Percentiles rank a stretch among this genome's conserved stretches.
Evolutionary conservation across 108 stramenopile genomes (phyloP).

Genomic region (Aurantiochytrium sp.): DNA sequence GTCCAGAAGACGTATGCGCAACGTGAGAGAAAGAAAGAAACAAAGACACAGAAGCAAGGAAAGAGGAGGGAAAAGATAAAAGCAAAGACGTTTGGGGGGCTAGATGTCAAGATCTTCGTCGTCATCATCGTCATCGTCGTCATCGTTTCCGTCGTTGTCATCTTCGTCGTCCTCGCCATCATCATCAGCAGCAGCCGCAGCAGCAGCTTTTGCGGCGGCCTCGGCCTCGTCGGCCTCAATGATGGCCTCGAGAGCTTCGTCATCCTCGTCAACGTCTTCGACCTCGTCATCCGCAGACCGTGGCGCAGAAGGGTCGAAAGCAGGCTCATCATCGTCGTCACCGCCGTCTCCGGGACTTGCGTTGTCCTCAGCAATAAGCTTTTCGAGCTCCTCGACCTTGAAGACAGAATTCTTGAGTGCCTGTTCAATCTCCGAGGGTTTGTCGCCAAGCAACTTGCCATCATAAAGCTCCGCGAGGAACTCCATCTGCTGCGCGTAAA

Average conservation of each 20-base stretch:
- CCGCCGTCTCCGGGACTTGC: constrained; percentile 39
- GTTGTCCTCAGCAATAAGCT: constrained; percentile 49
- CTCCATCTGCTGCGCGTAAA: constrained; percentile 87
- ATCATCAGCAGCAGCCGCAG: background rate
- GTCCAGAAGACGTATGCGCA: too few species aligned
- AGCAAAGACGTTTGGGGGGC: background rate
- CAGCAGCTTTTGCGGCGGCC: background rate
- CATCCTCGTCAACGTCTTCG: constrained; percentile 9
- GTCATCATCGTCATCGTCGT: background rate
- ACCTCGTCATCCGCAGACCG: constrained; percentile 25
- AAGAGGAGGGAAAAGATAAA: background rate
- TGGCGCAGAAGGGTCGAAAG: background rate
- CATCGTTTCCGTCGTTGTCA: background rate
- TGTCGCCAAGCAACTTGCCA: constrained; percentile 88
- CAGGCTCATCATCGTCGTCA: constrained; percentile 52
- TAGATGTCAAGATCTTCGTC: background rate
- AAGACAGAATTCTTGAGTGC: constrained; percentile 92
- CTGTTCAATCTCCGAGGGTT: constrained; percentile 78
- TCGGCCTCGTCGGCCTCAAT: constrained; percentile 17
- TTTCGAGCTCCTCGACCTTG: constrained; percentile 84
- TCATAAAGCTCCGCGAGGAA: constrained; percentile 96
- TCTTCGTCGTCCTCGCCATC: background rate
- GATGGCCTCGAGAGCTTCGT: background rate
- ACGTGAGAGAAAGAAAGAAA: background rate
- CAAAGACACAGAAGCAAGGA: background rate